A percentile compares a stretch with the other conserved stretches of the same genome.
Evolutionary conservation across 2,329 filamentous ascomycete genomes (phyloP).

Genomic region (Venturia oleaginea): DNA sequence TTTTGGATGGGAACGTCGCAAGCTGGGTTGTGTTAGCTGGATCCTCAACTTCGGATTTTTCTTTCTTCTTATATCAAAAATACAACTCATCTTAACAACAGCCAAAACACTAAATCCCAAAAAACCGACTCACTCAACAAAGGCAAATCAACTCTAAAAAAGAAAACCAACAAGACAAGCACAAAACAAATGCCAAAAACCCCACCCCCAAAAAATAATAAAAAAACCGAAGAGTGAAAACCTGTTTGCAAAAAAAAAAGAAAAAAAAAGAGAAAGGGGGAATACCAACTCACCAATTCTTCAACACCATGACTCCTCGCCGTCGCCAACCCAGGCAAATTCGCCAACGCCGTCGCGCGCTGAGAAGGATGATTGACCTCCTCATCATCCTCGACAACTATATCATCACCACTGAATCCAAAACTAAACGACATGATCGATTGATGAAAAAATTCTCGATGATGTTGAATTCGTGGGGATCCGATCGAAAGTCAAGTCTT

Average conservation of each 20-base stretch:
- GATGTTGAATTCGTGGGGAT: not conserved
- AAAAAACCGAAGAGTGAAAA: too few species aligned
- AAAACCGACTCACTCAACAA: too few species aligned
- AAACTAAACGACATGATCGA: constrained; percentile 11
- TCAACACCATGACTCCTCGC: constrained; percentile 9
- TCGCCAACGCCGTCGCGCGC: not conserved
- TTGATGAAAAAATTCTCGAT: not conserved
- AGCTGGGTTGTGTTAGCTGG: not conserved
- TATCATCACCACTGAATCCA: constrained; percentile 11
- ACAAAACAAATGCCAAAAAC: too few species aligned
- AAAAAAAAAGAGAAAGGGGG: too few species aligned
- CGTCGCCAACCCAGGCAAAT: not conserved
- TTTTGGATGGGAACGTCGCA: constrained; percentile 56
- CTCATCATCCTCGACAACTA: not conserved
- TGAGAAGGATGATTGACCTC: not conserved
- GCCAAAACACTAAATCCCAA: too few species aligned
- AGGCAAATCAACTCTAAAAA: too few species aligned
- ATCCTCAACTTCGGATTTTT: not conserved
- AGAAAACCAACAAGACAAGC: too few species aligned
- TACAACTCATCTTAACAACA: too few species aligned
- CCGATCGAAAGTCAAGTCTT: not conserved
- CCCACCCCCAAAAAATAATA: too few species aligned
- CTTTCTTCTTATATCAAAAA: too few species aligned
- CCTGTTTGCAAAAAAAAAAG: too few species aligned
- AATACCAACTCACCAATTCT: constrained; percentile 13